A percentile compares a stretch with the other conserved stretches of the same genome.
phyloP scores from a whole-genome alignment of 2,329 filamentous ascomycete genomes.

The Fusarium domesticum region DNA sequence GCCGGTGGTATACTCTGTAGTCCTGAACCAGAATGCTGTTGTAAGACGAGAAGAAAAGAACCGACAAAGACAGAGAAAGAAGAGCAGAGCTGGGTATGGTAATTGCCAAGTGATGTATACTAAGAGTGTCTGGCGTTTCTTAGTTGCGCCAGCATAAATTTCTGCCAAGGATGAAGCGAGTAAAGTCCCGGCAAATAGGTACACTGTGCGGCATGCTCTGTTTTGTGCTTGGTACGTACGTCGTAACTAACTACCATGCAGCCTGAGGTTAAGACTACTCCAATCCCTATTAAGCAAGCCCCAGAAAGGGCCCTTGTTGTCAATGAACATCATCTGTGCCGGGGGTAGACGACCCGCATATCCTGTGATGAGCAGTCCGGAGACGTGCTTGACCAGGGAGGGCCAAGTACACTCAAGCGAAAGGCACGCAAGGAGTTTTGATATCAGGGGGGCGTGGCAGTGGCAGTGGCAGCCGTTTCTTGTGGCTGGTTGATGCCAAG shows the following conservation, averaged over 20 bases:
- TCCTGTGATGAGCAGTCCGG: neutral
- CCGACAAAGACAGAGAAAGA: neutral
- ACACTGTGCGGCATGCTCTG: neutral
- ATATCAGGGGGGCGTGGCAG: neutral
- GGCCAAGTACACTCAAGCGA: neutral
- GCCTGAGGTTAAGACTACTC: neutral
- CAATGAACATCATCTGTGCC: neutral
- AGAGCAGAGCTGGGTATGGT: neutral
- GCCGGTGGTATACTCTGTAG: neutral
- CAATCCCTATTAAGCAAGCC: neutral
- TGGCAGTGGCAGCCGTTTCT: neutral
- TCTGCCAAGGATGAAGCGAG: neutral
- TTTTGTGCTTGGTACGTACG: neutral
- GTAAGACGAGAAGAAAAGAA: neutral
- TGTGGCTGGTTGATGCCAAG: neutral
- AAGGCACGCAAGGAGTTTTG: neutral
- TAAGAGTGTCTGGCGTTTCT: neutral
- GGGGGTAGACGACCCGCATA: neutral
- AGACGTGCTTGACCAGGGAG: neutral
- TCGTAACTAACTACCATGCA: neutral
- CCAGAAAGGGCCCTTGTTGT: neutral
- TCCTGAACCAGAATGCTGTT: neutral
- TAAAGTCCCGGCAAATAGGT: neutral
- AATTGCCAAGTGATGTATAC: neutral
- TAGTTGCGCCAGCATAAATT: neutral